These are phyloP conservation scores for Sporormia fimetaria DNA, from an alignment of 495 filamentous ascomycete genomes.

Conservation along the genomic window DNA sequence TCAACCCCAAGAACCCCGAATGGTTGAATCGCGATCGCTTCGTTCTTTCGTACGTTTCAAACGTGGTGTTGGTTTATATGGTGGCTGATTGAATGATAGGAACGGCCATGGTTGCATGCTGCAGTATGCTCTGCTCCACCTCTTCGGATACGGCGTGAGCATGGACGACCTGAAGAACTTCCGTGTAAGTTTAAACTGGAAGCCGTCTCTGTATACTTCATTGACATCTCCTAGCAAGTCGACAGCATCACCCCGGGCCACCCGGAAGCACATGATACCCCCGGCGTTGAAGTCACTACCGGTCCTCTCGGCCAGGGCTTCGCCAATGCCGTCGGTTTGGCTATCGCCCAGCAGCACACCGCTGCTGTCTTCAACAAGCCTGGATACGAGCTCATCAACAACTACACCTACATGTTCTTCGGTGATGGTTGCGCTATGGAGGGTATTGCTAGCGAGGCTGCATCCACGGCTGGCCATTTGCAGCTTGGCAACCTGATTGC, in stretches of 20 bases:
- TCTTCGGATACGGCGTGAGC: slow-evolving; percentile 78
- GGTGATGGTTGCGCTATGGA: slow-evolving; percentile 99
- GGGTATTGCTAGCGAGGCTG: slow-evolving; percentile 89
- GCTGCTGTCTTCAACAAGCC: slow-evolving; percentile 94
- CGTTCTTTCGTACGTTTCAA: slow-evolving; percentile 81
- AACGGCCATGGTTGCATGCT: slow-evolving; percentile 99
- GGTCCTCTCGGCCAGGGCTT: slow-evolving; percentile 31
- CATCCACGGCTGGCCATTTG: slow-evolving; percentile 84
- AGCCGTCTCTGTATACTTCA: no score
- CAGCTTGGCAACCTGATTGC: slow-evolving; percentile 95
- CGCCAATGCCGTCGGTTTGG: slow-evolving; percentile 54
- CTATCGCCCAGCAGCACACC: slow-evolving; percentile 85
- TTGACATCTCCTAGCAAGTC: slow-evolving; percentile 43
- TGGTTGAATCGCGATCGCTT: slow-evolving; percentile 98
- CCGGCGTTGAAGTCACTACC: slow-evolving; percentile 95
- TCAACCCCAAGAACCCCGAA: slow-evolving; percentile 97
- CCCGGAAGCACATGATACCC: slow-evolving; percentile 92
- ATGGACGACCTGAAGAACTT: slow-evolving; percentile 91
- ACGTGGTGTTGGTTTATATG: no score
- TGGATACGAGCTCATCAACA: slow-evolving; percentile 80
- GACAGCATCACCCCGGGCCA: slow-evolving; percentile 96
- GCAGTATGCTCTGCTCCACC: slow-evolving; percentile 94
- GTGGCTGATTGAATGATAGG: no score
- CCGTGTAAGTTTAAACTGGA: slow-evolving; percentile 64
- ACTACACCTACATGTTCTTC: slow-evolving; percentile 94